These are phyloP conservation scores for Xylaria cubensis DNA, from an alignment of 495 filamentous ascomycete species.

Conservation along the genomic window DNA sequence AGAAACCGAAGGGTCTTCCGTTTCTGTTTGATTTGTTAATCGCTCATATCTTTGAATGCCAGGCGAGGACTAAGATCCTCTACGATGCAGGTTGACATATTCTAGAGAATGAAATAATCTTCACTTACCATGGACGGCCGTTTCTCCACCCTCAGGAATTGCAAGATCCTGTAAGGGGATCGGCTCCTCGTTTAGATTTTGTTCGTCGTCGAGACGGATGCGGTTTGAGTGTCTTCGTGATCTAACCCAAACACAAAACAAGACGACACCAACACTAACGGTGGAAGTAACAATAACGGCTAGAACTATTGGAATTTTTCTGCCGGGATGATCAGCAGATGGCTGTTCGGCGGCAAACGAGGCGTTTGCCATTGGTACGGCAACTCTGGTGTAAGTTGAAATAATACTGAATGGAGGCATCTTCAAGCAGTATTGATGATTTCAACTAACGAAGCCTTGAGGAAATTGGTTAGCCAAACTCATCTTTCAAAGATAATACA, in stretches of 20 bases:
- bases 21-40: constrained; percentile 10
- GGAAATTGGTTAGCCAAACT: background rate
- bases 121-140: constrained; percentile 7
- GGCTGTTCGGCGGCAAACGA: background rate
- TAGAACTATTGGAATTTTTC: background rate
- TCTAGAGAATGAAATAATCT: background rate
- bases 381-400: background rate
- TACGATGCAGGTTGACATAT: background rate
- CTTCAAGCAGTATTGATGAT: background rate
- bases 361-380: background rate
- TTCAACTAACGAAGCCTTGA: background rate
- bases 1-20: background rate
- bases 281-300: background rate
- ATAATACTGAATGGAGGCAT: background rate
- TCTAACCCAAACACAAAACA: background rate
- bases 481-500: background rate
- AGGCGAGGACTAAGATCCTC: background rate
- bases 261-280: background rate
- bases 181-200: background rate
- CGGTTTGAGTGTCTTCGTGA: background rate
- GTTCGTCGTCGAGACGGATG: background rate
- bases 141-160: background rate
- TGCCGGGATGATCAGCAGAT: background rate
- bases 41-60: background rate
- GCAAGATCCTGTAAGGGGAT: constrained; percentile 9